phyloP scores from a whole-genome alignment of 140 eudicot species.

The Erigeron philadelphicus region DNA sequence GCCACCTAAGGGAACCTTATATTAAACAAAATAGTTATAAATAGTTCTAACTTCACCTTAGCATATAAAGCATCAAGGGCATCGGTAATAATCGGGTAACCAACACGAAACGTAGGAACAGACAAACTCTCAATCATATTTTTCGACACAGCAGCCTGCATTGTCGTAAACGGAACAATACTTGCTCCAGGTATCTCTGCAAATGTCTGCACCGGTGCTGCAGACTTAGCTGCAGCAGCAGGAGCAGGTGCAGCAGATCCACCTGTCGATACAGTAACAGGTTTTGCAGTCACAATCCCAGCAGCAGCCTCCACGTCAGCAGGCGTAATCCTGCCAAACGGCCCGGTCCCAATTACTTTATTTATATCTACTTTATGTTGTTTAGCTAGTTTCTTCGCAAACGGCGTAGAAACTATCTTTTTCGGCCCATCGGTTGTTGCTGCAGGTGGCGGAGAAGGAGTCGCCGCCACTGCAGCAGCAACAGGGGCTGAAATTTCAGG shows the following conservation, averaged over 20 bases:
- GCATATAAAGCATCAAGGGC: constrained; percentile 80
- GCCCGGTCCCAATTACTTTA: constrained; percentile 72
- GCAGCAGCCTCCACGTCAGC: constrained; percentile 87
- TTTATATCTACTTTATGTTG: constrained; percentile 83
- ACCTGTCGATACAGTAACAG: constrained; percentile 22
- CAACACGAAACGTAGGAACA: constrained; percentile 77
- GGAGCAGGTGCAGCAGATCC: constrained; percentile 26
- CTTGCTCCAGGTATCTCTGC: constrained; percentile 75
- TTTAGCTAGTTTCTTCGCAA: constrained; percentile 87
- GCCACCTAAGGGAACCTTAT: too few relatives aligned
- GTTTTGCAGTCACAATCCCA: constrained; percentile 47
- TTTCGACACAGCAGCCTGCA: constrained; percentile 90
- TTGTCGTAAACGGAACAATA: constrained; percentile 67
- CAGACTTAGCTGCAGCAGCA: constrained; percentile 34
- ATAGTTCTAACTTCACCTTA: constrained; percentile 43
- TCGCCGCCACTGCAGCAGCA: constrained; percentile 19
- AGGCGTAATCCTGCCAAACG: constrained; percentile 84
- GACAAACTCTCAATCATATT: constrained; percentile 85
- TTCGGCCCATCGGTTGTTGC: constrained; percentile 34
- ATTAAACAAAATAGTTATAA: too few relatives aligned
- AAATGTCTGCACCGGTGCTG: constrained; percentile 23
- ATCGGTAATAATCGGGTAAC: constrained; percentile 68
- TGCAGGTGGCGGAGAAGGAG: constrained; percentile 6
- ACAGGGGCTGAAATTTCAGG: constrained; percentile 22
- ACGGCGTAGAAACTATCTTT: constrained; percentile 65